Evolutionary conservation across 106 monocot species (phyloP).

Genomic region (Triglochin maritima): DNA sequence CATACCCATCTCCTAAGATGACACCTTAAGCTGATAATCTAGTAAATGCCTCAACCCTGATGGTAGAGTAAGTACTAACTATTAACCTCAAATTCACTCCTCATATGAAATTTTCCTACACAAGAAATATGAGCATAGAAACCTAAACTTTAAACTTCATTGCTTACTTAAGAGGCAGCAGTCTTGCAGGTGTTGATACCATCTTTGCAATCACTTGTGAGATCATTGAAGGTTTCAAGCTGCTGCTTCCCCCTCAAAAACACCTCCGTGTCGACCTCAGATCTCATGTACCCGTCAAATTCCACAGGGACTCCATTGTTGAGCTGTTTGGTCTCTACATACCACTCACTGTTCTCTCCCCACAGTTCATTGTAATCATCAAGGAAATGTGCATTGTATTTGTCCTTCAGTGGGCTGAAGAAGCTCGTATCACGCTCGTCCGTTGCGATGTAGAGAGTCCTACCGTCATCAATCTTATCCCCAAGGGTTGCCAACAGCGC

Average conservation of each 20-base stretch:
- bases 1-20: too few relatives aligned
- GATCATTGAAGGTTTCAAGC: constrained; percentile 88
- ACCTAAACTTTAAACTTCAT: neutral
- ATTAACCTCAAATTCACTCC: too few relatives aligned
- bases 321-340: constrained; percentile 60
- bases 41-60: too few relatives aligned
- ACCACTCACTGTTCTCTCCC: constrained; percentile 83
- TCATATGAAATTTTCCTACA: too few relatives aligned
- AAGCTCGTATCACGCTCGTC: constrained; percentile 64
- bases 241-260: constrained; percentile 79
- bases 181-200: constrained; percentile 62
- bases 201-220: constrained; percentile 84
- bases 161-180: neutral
- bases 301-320: constrained; percentile 65
- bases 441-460: constrained; percentile 78
- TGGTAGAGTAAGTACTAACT: too few relatives aligned
- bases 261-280: constrained; percentile 81
- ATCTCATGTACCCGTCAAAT: constrained; percentile 89
- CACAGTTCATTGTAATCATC: constrained; percentile 82
- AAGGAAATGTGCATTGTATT: constrained; percentile 60
- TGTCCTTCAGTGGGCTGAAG: constrained; percentile 76
- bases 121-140: too few relatives aligned
- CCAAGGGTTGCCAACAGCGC: constrained; percentile 36
- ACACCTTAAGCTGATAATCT: too few relatives aligned
- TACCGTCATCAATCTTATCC: constrained; percentile 56